These are phyloP conservation scores for Cinnamomum chago DNA, from an alignment of 164 flowering plant species.

Conservation along the genomic window DNA sequence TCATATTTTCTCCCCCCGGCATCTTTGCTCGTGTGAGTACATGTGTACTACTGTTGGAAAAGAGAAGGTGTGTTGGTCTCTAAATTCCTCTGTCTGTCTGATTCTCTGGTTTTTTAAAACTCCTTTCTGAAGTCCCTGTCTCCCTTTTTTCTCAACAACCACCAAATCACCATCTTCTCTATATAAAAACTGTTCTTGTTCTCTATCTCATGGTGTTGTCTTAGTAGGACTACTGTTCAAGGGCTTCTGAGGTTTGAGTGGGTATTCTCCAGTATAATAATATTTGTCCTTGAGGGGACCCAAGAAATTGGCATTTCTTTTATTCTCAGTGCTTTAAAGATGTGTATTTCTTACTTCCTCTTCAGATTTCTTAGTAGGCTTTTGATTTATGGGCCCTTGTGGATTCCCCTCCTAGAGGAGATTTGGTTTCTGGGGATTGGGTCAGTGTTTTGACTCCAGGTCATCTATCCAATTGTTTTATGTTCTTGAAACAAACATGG, in stretches of 20 bases:
- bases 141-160: neutral
- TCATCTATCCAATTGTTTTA: neutral
- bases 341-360: constrained; percentile 1
- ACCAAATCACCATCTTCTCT: neutral
- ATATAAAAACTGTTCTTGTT: neutral
- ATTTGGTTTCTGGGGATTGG: neutral
- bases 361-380: neutral
- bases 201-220: neutral
- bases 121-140: neutral
- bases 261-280: neutral
- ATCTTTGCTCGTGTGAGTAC: no score
- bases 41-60: neutral
- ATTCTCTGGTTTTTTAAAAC: neutral
- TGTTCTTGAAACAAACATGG: neutral
- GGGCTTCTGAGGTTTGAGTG: neutral
- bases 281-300: neutral
- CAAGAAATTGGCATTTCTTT: neutral
- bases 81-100: neutral
- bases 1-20: no score
- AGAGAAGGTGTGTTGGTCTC: neutral
- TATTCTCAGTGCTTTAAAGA: neutral
- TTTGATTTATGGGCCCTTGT: neutral
- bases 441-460: neutral
- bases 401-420: neutral
- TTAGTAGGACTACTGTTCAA: neutral